Evolutionary conservation across 495 filamentous ascomycete species (phyloP).

Genomic region (Trichoderma orchidacearum): DNA sequence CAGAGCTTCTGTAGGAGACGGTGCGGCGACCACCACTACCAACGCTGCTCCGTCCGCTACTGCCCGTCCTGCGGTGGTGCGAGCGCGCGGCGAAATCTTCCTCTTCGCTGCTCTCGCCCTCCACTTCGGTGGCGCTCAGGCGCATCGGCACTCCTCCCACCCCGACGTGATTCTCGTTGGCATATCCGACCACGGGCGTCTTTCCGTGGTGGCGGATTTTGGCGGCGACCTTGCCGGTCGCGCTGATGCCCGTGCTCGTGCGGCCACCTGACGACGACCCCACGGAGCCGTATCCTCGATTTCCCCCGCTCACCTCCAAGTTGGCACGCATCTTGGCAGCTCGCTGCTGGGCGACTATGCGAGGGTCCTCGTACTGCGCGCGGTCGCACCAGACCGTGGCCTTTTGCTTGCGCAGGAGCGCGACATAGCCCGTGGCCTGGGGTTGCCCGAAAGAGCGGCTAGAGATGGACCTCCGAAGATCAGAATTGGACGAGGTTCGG

Average conservation of each 20-base stretch:
- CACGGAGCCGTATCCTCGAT: slow-evolving; percentile 8
- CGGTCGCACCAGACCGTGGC: slow-evolving; percentile 98
- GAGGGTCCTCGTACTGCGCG: slow-evolving; percentile 81
- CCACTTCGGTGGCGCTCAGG: slow-evolving; percentile 86
- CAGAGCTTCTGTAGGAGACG: slow-evolving; percentile 39
- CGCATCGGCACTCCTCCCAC: slow-evolving; percentile 73
- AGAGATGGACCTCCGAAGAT: slow-evolving; percentile 62
- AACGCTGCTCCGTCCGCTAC: slow-evolving; percentile 62
- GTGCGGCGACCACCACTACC: slow-evolving; percentile 47
- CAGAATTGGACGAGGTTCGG: slow-evolving; percentile 36
- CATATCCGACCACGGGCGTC: slow-evolving; percentile 57
- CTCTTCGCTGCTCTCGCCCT: slow-evolving; percentile 65
- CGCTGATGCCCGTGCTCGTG: slow-evolving; percentile 43
- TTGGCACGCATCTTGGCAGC: slow-evolving; percentile 74
- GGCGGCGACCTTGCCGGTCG: slow-evolving; percentile 40
- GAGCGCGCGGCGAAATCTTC: slow-evolving; percentile 46
- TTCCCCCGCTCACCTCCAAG: slow-evolving; percentile 58
- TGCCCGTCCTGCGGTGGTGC: slow-evolving; percentile 62
- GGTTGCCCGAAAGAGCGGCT: slow-evolving; percentile 50
- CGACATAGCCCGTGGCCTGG: slow-evolving; percentile 70
- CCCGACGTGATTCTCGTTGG: slow-evolving; percentile 53
- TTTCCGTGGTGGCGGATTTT: slow-evolving; percentile 75
- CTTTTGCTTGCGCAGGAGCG: slow-evolving; percentile 87
- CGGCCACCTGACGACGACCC: slow-evolving; percentile 26
- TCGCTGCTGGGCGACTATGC: slow-evolving; percentile 62